Percentiles rank a stretch among this genome's conserved stretches.
Conservation (phyloP, 441 rosid species). For the Cnidoscolus chayamansa region DNA sequence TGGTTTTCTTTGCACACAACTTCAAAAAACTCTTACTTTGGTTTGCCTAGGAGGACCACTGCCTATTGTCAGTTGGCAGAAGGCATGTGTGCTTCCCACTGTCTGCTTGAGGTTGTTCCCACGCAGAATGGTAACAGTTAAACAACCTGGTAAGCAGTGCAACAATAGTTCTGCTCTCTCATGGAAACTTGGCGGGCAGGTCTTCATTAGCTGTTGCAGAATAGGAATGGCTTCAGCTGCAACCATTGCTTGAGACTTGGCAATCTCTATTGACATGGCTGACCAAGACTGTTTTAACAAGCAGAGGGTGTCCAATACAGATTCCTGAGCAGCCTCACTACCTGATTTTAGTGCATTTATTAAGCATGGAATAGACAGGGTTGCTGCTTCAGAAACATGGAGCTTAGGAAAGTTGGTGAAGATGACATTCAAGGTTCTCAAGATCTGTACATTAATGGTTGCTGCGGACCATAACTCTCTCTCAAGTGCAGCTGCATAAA, state of each 20-base stretch:
- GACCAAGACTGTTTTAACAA: slow-evolving; percentile 80
- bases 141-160: slow-evolving; percentile 83
- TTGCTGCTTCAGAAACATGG: slow-evolving; percentile 79
- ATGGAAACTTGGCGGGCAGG: slow-evolving; percentile 71
- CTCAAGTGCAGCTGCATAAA: slow-evolving; percentile 76
- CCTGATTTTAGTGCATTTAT: slow-evolving; percentile 77
- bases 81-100: slow-evolving; percentile 75
- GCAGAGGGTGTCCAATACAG: slow-evolving; percentile 74
- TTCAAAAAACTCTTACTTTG: slow-evolving; percentile 46
- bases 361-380: slow-evolving; percentile 69
- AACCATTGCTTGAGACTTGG: slow-evolving; percentile 68
- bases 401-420: slow-evolving; percentile 83
- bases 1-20: not conserved
- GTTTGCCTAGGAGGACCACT: slow-evolving; percentile 74
- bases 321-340: slow-evolving; percentile 66
- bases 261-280: slow-evolving; percentile 66
- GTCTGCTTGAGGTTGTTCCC: slow-evolving; percentile 82
- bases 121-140: slow-evolving; percentile 74
- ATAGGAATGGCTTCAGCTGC: slow-evolving; percentile 84
- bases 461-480: slow-evolving; percentile 78
- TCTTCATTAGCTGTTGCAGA: slow-evolving; percentile 72
- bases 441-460: slow-evolving; percentile 67
- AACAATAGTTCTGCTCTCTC: slow-evolving; percentile 72
- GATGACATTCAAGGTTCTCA: slow-evolving; percentile 72
- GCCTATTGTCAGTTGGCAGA: slow-evolving; percentile 75